Percentiles rank a stretch among this genome's conserved stretches.
These are phyloP conservation scores for Salix purpurea DNA, from an alignment of 345 rosid genomes.

Conservation along the genomic window DNA sequence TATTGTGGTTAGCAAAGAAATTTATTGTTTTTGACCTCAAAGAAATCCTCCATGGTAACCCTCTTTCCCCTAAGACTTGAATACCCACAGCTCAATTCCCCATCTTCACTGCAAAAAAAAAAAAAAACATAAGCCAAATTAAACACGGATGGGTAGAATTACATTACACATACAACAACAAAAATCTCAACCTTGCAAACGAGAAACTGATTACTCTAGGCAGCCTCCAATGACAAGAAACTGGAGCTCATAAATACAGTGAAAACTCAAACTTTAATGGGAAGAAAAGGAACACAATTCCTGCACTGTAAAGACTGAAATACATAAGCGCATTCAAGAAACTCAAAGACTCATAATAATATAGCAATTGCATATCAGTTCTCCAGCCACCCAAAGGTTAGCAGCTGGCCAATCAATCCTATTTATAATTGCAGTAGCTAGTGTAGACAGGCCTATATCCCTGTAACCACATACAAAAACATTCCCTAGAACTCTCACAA, in stretches of 20 bases:
- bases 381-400: not conserved
- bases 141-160: not conserved
- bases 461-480: not conserved
- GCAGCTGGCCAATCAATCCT: not conserved
- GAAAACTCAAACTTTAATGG: not conserved
- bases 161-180: not conserved
- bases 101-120: slow-evolving; percentile 62
- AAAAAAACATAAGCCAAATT: slow-evolving; percentile 9
- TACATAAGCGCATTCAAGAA: not conserved
- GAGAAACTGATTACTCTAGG: not conserved
- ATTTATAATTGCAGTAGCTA: not conserved
- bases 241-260: not conserved
- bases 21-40: too few relatives aligned
- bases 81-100: too few relatives aligned
- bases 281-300: not conserved
- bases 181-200: not conserved
- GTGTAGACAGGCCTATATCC: not conserved
- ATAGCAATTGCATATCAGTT: not conserved
- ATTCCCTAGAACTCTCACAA: not conserved
- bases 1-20: too few relatives aligned
- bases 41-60: too few relatives aligned
- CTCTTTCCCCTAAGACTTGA: too few relatives aligned
- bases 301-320: not conserved
- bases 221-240: not conserved
- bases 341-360: not conserved